A percentile compares a stretch with the other conserved stretches of the same genome.
These are phyloP conservation scores for Multifurca ochricompacta DNA, from an alignment of 768 basidiomycete genomes.

Conservation along the genomic window DNA sequence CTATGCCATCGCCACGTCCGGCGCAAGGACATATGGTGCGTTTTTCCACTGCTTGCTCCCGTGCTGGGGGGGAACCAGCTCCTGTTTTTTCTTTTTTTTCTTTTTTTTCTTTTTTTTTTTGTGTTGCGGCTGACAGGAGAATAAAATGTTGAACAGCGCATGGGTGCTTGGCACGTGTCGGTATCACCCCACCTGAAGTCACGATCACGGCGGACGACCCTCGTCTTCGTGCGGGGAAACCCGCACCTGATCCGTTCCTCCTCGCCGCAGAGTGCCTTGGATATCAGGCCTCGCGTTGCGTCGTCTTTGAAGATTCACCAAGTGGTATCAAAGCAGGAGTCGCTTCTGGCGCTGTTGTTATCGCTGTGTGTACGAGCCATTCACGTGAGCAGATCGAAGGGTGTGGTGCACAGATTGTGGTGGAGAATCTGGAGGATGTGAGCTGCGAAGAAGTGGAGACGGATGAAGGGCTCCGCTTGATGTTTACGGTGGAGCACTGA, in stretches of 20 bases:
- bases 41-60: too few species aligned
- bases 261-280: conserved; percentile 54
- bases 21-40: conserved; percentile 61
- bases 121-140: conserved; percentile 9
- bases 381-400: conserved; percentile 45
- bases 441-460: conserved; percentile 34
- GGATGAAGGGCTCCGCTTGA: conserved; percentile 30
- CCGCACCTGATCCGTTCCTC: conserved; percentile 56
- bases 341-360: conserved; percentile 63
- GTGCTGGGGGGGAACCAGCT: too few species aligned
- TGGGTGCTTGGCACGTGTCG: conserved; percentile 65
- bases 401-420: conserved; percentile 49
- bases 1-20: conserved; percentile 69
- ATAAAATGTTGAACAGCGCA: conserved; percentile 34
- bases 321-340: conserved; percentile 61
- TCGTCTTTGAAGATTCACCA: conserved; percentile 74
- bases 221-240: conserved; percentile 58
- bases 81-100: too few species aligned
- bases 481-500: conserved; percentile 33
- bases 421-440: conserved; percentile 48
- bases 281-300: conserved; percentile 48
- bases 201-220: conserved; percentile 75
- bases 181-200: conserved; percentile 56
- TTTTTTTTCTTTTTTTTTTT: too few species aligned
- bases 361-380: conserved; percentile 73